Conservation (phyloP, 306 rosid species). For the Sindora glabra region DNA sequence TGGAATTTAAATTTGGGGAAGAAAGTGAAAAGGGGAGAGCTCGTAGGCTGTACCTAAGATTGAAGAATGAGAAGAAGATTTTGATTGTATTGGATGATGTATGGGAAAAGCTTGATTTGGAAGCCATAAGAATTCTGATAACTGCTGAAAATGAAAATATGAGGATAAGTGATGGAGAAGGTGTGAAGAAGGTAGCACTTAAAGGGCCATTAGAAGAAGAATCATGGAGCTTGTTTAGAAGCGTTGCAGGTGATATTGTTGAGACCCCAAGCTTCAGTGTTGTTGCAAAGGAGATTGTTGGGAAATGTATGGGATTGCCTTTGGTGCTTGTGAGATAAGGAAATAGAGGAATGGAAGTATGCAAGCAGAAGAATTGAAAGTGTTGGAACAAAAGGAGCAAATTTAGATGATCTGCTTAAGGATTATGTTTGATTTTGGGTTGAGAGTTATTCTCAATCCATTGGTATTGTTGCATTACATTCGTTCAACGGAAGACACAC, state of each 20-base stretch:
- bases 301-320: neutral
- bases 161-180: neutral
- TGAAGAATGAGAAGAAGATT: neutral
- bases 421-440: neutral
- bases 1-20: neutral
- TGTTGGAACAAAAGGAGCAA: neutral
- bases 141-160: neutral
- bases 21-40: neutral
- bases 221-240: neutral
- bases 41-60: neutral
- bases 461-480: no score
- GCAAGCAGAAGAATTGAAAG: neutral
- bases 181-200: neutral
- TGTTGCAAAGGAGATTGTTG: neutral
- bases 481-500: no score
- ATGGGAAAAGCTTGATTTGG: neutral
- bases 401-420: neutral
- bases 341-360: neutral
- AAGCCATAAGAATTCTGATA: neutral
- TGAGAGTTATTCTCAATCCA: no score
- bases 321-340: neutral
- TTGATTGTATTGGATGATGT: slow-evolving; percentile 7
- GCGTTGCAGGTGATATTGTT: neutral
- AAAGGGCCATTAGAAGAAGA: neutral
- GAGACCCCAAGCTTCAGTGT: neutral